phyloP scores from a whole-genome alignment of 306 rosid genomes.

The Leucaena leucocephala region DNA sequence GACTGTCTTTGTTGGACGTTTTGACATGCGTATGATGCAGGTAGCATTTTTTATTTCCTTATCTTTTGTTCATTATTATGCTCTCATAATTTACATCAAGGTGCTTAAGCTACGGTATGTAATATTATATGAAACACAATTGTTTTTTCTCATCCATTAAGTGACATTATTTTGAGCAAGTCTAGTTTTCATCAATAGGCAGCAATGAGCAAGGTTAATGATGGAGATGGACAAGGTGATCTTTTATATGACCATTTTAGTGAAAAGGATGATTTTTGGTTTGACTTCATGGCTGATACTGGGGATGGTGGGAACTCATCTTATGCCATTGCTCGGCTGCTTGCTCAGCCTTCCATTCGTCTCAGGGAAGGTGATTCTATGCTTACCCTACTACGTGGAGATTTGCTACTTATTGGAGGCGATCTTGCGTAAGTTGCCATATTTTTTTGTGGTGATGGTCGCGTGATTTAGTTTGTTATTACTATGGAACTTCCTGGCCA shows the following conservation, averaged over 20 bases:
- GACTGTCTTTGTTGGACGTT: conserved; percentile 98
- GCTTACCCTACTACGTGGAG: conserved; percentile 71
- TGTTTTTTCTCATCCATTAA: not conserved
- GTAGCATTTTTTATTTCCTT: conserved; percentile 46
- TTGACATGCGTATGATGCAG: conserved; percentile 99
- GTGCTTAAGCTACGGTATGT: not conserved
- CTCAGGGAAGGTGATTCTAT: conserved; percentile 56
- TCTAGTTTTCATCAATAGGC: conserved; percentile 66
- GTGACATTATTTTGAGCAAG: not conserved
- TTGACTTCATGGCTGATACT: conserved; percentile 99
- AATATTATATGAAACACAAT: not conserved
- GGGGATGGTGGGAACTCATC: conserved; percentile 99
- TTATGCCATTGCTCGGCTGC: conserved; percentile 84
- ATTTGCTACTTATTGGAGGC: conserved; percentile 91
- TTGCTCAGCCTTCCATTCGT: conserved; percentile 81
- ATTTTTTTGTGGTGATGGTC: conserved; percentile 13
- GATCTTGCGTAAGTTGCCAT: conserved; percentile 90
- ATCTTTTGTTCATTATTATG: not conserved
- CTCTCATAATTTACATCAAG: conserved; percentile 23
- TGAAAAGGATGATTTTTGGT: conserved; percentile 88
- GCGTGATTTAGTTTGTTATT: conserved; percentile 21
- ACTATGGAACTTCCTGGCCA: conserved; percentile 27
- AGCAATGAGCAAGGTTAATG: conserved; percentile 83
- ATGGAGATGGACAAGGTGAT: conserved; percentile 66
- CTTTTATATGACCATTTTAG: conserved; percentile 73